Conservation (phyloP, 2,329 filamentous ascomycete genomes). For the Epichloe sibirici region DNA sequence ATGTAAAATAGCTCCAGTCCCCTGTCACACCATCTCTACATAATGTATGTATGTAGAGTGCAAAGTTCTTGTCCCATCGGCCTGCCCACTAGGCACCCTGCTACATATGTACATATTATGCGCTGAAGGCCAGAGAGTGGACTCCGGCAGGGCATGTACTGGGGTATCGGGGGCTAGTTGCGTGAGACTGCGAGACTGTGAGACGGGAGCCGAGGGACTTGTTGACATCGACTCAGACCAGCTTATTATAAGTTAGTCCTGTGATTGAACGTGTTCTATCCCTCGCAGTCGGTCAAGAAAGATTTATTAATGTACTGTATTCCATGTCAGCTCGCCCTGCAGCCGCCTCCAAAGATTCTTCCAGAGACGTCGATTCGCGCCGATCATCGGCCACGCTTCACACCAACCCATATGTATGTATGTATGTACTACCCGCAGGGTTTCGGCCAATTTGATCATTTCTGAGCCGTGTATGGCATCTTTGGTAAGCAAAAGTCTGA, state of each 20-base stretch:
- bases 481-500: too few relatives aligned
- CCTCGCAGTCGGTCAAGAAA: neutral
- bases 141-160: neutral
- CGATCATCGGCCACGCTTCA: neutral
- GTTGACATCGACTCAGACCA: neutral
- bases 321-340: slow-evolving; percentile 4
- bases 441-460: too few relatives aligned
- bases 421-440: too few relatives aligned
- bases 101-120: neutral
- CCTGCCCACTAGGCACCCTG: neutral
- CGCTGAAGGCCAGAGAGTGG: neutral
- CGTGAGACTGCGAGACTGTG: slow-evolving; percentile 1
- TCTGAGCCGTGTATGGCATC: too few relatives aligned
- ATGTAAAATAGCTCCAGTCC: neutral
- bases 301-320: too few relatives aligned
- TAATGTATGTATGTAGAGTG: neutral
- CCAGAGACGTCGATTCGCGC: neutral
- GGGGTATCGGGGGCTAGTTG: too few relatives aligned
- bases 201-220: slow-evolving; percentile 5
- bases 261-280: neutral
- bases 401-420: too few relatives aligned
- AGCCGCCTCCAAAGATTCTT: neutral
- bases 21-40: neutral
- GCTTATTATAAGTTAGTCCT: neutral
- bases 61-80: neutral